Evolutionary conservation across 345 rosid species (phyloP).

Genomic region (Hirschfeldia incana): DNA sequence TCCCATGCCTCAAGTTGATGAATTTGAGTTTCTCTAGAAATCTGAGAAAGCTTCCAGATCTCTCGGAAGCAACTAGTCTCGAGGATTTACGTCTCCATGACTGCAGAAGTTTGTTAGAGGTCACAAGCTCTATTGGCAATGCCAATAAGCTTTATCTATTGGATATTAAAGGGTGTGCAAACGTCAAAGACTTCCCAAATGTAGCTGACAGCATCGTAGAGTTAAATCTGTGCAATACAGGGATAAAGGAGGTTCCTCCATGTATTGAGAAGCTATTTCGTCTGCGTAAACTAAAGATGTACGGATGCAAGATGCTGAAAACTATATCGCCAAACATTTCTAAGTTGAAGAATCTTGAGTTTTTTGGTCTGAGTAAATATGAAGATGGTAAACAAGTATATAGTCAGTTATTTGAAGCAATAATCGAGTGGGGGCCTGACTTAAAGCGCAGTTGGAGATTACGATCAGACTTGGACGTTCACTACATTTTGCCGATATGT

Average conservation of each 20-base stretch:
- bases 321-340: constrained; percentile 10
- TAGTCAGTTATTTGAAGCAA: background rate
- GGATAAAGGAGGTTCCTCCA: constrained; percentile 8
- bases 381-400: too few species aligned
- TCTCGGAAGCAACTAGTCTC: background rate
- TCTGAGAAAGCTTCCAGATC: background rate
- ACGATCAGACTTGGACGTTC: background rate
- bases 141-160: background rate
- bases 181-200: constrained; percentile 26
- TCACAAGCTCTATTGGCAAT: constrained; percentile 13
- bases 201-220: background rate
- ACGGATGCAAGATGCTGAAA: background rate
- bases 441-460: background rate
- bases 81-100: background rate
- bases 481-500: background rate
- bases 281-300: background rate
- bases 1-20: background rate
- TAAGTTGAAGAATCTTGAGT: background rate
- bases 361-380: background rate
- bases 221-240: background rate
- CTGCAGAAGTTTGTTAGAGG: background rate
- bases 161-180: background rate
- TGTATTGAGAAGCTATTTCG: background rate
- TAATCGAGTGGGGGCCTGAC: background rate
- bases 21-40: background rate